Base-by-base conservation (phyloP, 257 asterid genomes). In the Verbascum thapsus region DNA sequence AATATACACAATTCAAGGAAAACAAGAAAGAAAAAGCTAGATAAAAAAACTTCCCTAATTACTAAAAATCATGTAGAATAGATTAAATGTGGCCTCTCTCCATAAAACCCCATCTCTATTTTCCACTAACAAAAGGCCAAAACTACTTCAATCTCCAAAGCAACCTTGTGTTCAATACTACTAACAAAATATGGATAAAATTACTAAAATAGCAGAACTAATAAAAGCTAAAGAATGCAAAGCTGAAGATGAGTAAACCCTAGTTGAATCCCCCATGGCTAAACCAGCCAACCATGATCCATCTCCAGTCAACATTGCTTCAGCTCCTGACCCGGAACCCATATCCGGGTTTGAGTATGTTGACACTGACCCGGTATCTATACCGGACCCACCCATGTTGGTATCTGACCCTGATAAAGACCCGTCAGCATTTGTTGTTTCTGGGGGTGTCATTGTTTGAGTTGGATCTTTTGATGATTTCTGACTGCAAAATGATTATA, bases 211-310 rank as follows among this genome's bases (percentile, higher is more conserved):
- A n/a, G n/a, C n/a, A n/a, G n/a, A n/a, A n/a, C 52, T 64, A 60
- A 73, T 54, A 35, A 70, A 43, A 48, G 73, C 74, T 26, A 34
- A 62, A 58, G 39, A 69, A 53, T 63, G 70, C 66, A 71, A 66
- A 51, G 67, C 15, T 39, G 72, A 63, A 9, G 74, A 58, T 42
- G 71, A 54, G 38, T 44, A 50, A 63, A 74, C 59, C 78, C 81
- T 75, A 32, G 64, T 61, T 2, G 98, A 82, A 37, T 58, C 84
- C 32, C 96, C 98, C 95, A 91, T 84, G 22, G 98, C 98, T 54
- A 91, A 56, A 72, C 98, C 98, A 63, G 95, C 98, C 70, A 88
- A 70, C 78, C 84, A 90, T 3, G 98, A 85, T 19, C 98, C 98
- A 61, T 88, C 32, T 26, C 32, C 96, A 4, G 84, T 58, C 39